Evolutionary conservation across 1,284 basidiomycete genomes (phyloP).

Genomic region (Cryptococcus neoformans): DNA sequence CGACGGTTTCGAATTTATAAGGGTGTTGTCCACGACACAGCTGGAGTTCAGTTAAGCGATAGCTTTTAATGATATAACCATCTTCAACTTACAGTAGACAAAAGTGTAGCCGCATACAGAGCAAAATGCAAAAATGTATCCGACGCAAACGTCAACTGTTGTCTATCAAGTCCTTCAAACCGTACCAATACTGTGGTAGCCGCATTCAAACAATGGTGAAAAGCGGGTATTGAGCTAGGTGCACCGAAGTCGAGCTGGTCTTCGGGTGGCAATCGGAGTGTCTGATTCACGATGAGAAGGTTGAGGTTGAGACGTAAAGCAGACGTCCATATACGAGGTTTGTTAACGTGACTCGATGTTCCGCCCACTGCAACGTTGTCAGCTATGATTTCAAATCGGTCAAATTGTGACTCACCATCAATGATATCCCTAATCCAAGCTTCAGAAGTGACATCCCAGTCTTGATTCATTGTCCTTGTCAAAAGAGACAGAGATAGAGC

Average conservation of each 20-base stretch:
- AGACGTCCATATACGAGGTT: slow-evolving; percentile 34
- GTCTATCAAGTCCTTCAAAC: slow-evolving; percentile 26
- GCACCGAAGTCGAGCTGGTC: slow-evolving; percentile 24
- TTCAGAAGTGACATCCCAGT: slow-evolving; percentile 30
- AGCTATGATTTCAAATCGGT: neutral
- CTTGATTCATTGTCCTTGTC: slow-evolving; percentile 35
- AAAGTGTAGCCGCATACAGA: slow-evolving; percentile 36
- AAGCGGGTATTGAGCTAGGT: slow-evolving; percentile 28
- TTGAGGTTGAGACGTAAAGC: slow-evolving; percentile 36
- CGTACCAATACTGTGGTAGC: slow-evolving; percentile 30
- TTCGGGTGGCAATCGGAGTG: slow-evolving; percentile 26
- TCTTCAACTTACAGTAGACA: slow-evolving; percentile 24
- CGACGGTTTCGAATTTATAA: slow-evolving; percentile 29
- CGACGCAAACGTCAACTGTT: slow-evolving; percentile 32
- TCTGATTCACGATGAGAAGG: slow-evolving; percentile 36
- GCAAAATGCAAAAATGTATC: slow-evolving; percentile 42
- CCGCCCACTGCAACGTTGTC: slow-evolving; percentile 18
- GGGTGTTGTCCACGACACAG: slow-evolving; percentile 25
- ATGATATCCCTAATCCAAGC: slow-evolving; percentile 38
- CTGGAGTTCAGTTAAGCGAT: neutral
- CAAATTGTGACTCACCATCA: slow-evolving; percentile 19
- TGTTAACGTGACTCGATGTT: slow-evolving; percentile 23
- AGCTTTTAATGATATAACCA: too few relatives aligned
- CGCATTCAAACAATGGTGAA: slow-evolving; percentile 33
- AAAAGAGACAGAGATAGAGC: slow-evolving; percentile 29